These are phyloP conservation scores for Pleurotus ostreatus DNA, from an alignment of 768 basidiomycete species.

Conservation along the genomic window DNA sequence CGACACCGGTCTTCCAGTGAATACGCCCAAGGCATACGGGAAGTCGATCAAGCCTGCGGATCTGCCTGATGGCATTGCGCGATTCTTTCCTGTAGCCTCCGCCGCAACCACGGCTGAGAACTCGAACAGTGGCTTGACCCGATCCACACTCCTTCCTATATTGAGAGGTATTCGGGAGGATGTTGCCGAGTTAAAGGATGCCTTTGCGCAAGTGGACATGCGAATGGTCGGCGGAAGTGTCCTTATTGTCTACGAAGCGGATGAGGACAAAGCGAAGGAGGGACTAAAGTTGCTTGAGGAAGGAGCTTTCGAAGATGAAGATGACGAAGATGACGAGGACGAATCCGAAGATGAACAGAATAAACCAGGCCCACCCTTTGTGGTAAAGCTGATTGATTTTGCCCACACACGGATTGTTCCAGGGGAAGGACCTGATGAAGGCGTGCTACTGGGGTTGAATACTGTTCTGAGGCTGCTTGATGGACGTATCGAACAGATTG, in stretches of 20 bases:
- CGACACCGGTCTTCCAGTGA: conserved; percentile 44
- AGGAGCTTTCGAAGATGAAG: conserved; percentile 31
- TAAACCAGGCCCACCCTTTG: conserved; percentile 46
- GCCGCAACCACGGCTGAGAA: conserved; percentile 8
- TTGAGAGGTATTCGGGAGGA: conserved; percentile 51
- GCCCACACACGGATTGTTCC: conserved; percentile 74
- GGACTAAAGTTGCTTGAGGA: conserved; percentile 31
- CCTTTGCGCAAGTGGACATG: conserved; percentile 54
- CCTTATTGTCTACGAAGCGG: conserved; percentile 71
- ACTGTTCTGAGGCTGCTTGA: conserved; percentile 62
- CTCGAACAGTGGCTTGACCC: conserved; percentile 50
- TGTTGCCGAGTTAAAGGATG: conserved; percentile 44
- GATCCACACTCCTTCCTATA: conserved; percentile 48
- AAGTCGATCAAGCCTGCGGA: conserved; percentile 65
- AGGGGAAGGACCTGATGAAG: conserved; percentile 74
- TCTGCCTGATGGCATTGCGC: conserved; percentile 69
- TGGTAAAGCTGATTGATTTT: conserved; percentile 89
- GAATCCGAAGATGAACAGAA: conserved; percentile 22
- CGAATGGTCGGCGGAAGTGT: conserved; percentile 83
- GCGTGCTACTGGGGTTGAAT: conserved; percentile 71
- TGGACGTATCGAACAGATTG: conserved; percentile 46
- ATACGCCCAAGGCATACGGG: conserved; percentile 75
- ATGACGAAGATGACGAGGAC: conserved; percentile 32
- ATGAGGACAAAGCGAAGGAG: conserved; percentile 37
- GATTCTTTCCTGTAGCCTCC: conserved; percentile 69